A percentile compares a stretch with the other conserved stretches of the same genome.
These are phyloP conservation scores for Massariosphaeria phaeospora DNA, from an alignment of 495 filamentous ascomycete genomes.

Conservation along the genomic window DNA sequence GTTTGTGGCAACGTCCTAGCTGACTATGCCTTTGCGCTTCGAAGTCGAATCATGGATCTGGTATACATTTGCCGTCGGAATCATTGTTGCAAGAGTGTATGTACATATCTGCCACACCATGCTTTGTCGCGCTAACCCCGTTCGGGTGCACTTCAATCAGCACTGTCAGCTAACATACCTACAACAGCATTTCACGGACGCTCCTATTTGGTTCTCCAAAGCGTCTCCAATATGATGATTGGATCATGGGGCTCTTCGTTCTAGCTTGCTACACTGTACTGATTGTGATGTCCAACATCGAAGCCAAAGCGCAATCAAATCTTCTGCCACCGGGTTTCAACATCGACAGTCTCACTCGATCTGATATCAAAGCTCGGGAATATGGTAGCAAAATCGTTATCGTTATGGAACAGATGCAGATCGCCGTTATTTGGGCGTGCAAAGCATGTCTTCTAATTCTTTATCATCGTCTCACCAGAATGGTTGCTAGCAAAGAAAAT, in stretches of 20 bases:
- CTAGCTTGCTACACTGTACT: constrained; percentile 51
- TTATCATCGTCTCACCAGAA: constrained; percentile 50
- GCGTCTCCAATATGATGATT: constrained; percentile 55
- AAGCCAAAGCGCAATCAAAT: constrained; percentile 53
- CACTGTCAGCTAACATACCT: constrained; percentile 1
- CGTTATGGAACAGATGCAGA: constrained; percentile 48
- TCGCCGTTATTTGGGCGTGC: constrained; percentile 49
- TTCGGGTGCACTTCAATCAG: not conserved
- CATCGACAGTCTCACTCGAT: constrained; percentile 44
- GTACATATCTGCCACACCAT: not conserved
- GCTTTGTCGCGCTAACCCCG: constrained; percentile 12
- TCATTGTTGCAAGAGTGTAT: constrained; percentile 42
- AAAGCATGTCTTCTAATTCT: constrained; percentile 53
- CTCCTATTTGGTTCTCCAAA: constrained; percentile 47
- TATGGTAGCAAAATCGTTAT: constrained; percentile 55
- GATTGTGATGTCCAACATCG: constrained; percentile 55
- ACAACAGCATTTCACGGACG: constrained; percentile 33
- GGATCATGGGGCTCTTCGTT: constrained; percentile 54
- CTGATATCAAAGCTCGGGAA: constrained; percentile 46
- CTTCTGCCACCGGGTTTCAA: constrained; percentile 53
- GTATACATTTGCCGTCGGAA: constrained; percentile 43
- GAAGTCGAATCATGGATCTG: constrained; percentile 50
- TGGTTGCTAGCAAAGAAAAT: constrained; percentile 44
- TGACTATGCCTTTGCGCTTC: constrained; percentile 23
- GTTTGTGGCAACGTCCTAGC: not conserved